Percentiles rank a stretch among this genome's conserved stretches.
phyloP scores from a whole-genome alignment of 768 basidiomycete species.

The Lactarius akahatsu region DNA sequence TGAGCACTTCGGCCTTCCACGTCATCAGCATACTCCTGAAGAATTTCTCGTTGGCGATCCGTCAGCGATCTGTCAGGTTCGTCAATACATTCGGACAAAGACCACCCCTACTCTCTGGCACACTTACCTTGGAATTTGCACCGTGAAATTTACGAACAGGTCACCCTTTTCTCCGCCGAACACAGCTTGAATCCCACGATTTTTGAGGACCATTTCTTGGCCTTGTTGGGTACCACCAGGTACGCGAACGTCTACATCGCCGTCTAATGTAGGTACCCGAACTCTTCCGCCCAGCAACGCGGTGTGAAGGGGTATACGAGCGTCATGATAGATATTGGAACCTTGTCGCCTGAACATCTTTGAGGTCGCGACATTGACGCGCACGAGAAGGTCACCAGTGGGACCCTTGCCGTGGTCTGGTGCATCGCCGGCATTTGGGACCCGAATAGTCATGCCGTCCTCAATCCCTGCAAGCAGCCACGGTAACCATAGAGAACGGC shows the following conservation, averaged over 20 bases:
- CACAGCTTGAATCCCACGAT: conserved; percentile 72
- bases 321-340: conserved; percentile 84
- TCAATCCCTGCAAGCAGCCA: conserved; percentile 66
- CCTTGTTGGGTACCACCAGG: conserved; percentile 94
- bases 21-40: conserved; percentile 90
- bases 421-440: conserved; percentile 80
- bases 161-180: conserved; percentile 69
- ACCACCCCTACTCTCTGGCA: conserved; percentile 11
- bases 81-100: conserved; percentile 15
- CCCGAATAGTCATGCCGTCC: conserved; percentile 88
- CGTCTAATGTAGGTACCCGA: conserved; percentile 91
- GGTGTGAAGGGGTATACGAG: conserved; percentile 84
- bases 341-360: conserved; percentile 90
- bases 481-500: conserved; percentile 13
- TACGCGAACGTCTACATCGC: conserved; percentile 91
- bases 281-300: conserved; percentile 93
- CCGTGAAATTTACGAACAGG: conserved; percentile 82
- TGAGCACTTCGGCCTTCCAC: conserved; percentile 64
- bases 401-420: conserved; percentile 76
- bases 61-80: conserved; percentile 65
- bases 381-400: conserved; percentile 82
- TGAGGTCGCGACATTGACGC: conserved; percentile 80
- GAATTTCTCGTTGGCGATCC: conserved; percentile 76
- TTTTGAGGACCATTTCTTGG: conserved; percentile 93
- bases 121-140: conserved; percentile 86